Conservation (phyloP, 108 stramenopile species). For the Cyclostephanos invisitatus region DNA sequence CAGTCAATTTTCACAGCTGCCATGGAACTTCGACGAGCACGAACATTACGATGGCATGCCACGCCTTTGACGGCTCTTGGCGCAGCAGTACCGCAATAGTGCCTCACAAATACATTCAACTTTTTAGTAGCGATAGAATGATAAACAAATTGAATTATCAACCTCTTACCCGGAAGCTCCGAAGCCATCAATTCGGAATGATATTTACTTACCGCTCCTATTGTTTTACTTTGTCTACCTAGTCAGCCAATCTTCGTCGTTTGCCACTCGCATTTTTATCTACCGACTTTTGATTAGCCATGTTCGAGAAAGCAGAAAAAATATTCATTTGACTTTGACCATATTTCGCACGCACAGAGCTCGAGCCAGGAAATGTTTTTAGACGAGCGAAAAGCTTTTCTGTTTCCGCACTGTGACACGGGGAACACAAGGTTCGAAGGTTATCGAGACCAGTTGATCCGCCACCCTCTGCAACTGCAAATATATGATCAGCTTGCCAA, state of each 20-base stretch:
- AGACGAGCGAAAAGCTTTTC: constrained; percentile 33
- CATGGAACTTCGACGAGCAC: no score
- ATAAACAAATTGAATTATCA: no score
- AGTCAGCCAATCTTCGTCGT: neutral
- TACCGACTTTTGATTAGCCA: neutral
- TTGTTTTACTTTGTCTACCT: neutral
- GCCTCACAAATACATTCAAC: no score
- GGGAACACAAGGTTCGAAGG: constrained; percentile 76
- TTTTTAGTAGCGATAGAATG: no score
- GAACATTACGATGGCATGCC: no score
- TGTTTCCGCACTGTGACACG: constrained; percentile 71
- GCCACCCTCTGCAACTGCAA: constrained; percentile 81
- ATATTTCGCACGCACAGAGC: neutral
- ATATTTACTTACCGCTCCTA: no score
- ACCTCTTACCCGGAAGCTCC: no score
- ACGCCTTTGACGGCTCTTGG: no score
- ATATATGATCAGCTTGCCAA: constrained; percentile 89
- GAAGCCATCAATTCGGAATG: no score
- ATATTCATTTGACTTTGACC: constrained; percentile 26
- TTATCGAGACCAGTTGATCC: constrained; percentile 70
- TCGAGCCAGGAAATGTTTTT: constrained; percentile 14
- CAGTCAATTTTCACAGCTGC: no score
- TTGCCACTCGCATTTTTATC: neutral
- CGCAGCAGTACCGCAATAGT: no score
- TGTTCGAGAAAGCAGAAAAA: constrained; percentile 24